Conservation (phyloP, 805 yeast genomes). For the Schwanniomyces pseudopolymorphus region DNA sequence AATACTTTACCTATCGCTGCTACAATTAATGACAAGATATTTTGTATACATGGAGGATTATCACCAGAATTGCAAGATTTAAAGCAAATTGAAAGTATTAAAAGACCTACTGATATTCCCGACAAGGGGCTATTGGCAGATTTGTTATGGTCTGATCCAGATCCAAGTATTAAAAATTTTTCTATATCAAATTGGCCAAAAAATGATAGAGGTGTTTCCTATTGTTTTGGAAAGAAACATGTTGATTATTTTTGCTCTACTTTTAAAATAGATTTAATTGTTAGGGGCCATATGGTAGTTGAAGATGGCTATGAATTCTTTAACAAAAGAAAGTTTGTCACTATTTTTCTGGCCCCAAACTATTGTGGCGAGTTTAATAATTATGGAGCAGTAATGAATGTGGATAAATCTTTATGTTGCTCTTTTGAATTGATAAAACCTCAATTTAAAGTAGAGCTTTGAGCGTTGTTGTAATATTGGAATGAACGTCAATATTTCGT, state of each 20-base stretch:
- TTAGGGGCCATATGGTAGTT: slow-evolving; percentile 87
- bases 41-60: slow-evolving; percentile 69
- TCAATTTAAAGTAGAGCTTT: background rate
- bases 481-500: background rate
- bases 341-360: slow-evolving; percentile 81
- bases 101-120: slow-evolving; percentile 82
- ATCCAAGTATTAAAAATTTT: slow-evolving; percentile 31
- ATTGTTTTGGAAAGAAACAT: slow-evolving; percentile 70
- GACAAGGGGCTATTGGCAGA: slow-evolving; percentile 78
- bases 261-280: slow-evolving; percentile 73
- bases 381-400: slow-evolving; percentile 79
- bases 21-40: slow-evolving; percentile 56
- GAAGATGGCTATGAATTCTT: slow-evolving; percentile 87
- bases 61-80: slow-evolving; percentile 68
- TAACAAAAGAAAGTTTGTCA: slow-evolving; percentile 69
- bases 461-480: background rate
- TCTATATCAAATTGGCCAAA: slow-evolving; percentile 64
- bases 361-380: slow-evolving; percentile 81
- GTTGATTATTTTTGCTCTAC: slow-evolving; percentile 66
- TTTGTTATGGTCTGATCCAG: slow-evolving; percentile 83
- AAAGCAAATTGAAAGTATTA: slow-evolving; percentile 67
- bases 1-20: slow-evolving; percentile 63
- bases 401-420: slow-evolving; percentile 64
- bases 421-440: slow-evolving; percentile 73
- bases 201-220: slow-evolving; percentile 82